A percentile compares a stretch with the other conserved stretches of the same genome.
Conservation (phyloP, 208 protist species). For the Entamoeba nuttalli region DNA sequence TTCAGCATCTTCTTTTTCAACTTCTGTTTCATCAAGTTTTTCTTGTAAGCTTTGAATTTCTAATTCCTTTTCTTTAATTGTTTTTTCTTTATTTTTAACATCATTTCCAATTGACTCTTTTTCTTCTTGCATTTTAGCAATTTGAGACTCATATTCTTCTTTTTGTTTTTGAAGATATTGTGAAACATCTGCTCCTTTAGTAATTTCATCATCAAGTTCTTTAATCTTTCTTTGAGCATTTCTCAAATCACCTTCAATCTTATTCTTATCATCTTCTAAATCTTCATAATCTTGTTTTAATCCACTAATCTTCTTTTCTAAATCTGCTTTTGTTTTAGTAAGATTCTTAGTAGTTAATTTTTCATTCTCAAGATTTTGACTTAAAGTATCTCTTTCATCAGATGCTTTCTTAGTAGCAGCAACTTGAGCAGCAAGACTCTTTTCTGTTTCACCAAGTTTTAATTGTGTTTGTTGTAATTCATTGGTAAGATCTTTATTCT, state of each 20-base stretch:
- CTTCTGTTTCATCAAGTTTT: background rate
- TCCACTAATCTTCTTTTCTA: background rate
- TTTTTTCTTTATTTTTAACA: background rate
- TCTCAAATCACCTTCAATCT: background rate
- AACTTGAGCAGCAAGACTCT: background rate
- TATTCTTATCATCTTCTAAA: background rate
- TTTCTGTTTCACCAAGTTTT: background rate
- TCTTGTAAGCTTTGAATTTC: background rate
- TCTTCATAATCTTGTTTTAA: background rate
- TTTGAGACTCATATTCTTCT: background rate
- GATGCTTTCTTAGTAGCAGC: background rate
- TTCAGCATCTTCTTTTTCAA: background rate
- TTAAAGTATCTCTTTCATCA: background rate
- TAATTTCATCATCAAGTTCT: background rate
- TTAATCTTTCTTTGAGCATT: background rate
- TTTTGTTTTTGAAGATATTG: background rate
- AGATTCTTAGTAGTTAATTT: background rate
- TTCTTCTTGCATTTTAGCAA: background rate
- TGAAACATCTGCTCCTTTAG: background rate
- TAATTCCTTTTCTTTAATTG: background rate
- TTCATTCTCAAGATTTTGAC: background rate
- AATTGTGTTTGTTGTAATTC: background rate
- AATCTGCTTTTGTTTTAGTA: background rate
- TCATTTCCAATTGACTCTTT: background rate
- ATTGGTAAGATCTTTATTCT: background rate